Base-by-base conservation (phyloP, 208 protist genomes). In the Phytomonas sp. region DNA sequence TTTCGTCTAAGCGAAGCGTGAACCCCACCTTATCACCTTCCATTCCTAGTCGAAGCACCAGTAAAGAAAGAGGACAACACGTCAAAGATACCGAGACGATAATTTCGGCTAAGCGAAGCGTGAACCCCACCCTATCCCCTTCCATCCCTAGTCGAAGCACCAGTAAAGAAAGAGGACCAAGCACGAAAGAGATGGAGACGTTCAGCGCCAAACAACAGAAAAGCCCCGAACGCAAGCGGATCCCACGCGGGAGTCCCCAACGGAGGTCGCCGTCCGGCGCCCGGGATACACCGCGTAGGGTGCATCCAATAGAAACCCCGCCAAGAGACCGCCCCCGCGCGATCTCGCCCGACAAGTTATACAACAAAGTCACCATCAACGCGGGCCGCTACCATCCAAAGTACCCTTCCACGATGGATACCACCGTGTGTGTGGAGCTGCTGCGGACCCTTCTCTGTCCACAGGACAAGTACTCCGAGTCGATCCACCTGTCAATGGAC, bases 381-480 rank as follows among this genome's bases (percentile, higher is more conserved):
- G 12, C 40, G 12, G 40, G 14, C 40, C 10, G 12, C 12, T 23
- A 49, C 40, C 10, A 49, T 16, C 7, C 40, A 16, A 49, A 49
- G n/a, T n/a, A n/a, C 3, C 7, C 40, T 4, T 4, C 40, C 40
- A 3, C 6, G 14, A 16, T 16, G 40, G 40, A 49, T 16, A 12
- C 40, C 40, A 16, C 2, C 40, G 74, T 74, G 29, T 80, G 72
- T 60, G 88, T 79, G 12, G 68, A 80, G 26, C 66, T 95, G 60
- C 81, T 95, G 23, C 79, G 75, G 52, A 76, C 86, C 33, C 74
- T 95, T 32, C 66, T 95, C n/a, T 75, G 80, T 30, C 77, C 90
- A 10, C 90, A 85, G 29, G 65, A 63, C 31, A 77, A 84, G 76
- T 95, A 81, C 76, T 69, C 76, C 30, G 71, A 79, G 26, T 88